A percentile compares a stretch with the other conserved stretches of the same genome.
Conservation (phyloP, 2,329 filamentous ascomycete genomes). For the Rhinocladiella mackenziei region DNA sequence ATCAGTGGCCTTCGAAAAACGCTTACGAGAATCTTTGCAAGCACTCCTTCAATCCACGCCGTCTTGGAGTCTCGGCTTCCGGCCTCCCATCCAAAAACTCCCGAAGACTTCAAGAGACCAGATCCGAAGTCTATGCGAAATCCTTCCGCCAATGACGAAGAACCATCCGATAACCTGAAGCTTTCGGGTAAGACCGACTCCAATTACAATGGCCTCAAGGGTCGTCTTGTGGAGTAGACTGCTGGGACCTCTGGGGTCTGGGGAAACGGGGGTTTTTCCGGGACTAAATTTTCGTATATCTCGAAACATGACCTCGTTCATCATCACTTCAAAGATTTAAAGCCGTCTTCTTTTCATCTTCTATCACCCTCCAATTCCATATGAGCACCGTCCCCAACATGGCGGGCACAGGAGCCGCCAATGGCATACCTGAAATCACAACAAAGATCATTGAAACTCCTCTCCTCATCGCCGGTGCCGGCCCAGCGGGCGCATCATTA, state of each 20-base stretch:
- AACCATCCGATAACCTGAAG: too few relatives aligned
- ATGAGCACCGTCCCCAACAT: not conserved
- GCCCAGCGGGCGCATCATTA: conserved; percentile 51
- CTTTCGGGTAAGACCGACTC: too few relatives aligned
- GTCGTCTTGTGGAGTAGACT: not conserved
- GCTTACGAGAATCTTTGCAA: conserved; percentile 20
- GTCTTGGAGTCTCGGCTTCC: not conserved
- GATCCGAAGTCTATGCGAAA: too few relatives aligned
- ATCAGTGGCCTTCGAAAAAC: too few relatives aligned
- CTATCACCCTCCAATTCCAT: not conserved
- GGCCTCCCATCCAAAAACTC: not conserved
- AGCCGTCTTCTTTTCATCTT: not conserved
- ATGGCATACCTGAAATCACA: conserved; percentile 13
- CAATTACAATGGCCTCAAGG: not conserved
- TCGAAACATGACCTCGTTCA: not conserved
- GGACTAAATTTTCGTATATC: not conserved
- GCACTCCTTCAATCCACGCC: not conserved
- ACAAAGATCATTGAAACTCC: conserved; percentile 21
- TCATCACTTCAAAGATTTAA: not conserved
- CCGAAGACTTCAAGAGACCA: not conserved
- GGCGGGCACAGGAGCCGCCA: not conserved
- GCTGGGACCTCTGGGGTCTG: not conserved
- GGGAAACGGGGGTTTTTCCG: conserved; percentile 25
- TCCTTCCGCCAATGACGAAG: too few relatives aligned
- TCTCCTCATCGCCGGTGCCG: conserved; percentile 41